Base-by-base conservation (phyloP, 1,284 basidiomycete species). In the Naganishia sp. region DNA sequence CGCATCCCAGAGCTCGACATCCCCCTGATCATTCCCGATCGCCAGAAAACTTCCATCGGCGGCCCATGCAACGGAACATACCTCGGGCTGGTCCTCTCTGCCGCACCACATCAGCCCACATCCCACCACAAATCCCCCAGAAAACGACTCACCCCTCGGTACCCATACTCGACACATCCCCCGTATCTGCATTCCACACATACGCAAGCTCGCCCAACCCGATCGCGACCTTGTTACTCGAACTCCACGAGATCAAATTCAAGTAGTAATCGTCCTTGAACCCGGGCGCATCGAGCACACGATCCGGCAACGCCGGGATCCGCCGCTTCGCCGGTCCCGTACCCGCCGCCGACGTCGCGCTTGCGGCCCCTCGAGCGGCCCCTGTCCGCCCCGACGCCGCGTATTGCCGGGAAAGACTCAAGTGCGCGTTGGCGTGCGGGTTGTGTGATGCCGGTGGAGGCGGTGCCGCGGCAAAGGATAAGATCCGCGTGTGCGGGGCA, bases 201-300 rank as follows among this genome's bases (percentile, higher is more conserved):
- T 94, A 98, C 0, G 89, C 90, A 57, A 84, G 84, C 50, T 88
- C 86, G 35, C 87, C 89, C 3, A 97, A 85, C 0, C 90, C 94
- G 66, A 97, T 93, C 0, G 90, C 92, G 4, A 98, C 86, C 41
- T 88, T 82, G 79, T 99, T 98, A 67, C 86, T 85, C 39, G 84
- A 84, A 43, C 89, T 90, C 95, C 95, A 99, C 50, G 89, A 86
- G 65, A 98, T 80, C 42, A 99, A 83, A 77, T 99, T 99, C 73
- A 97, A 87, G 77, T 99, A 99, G 79, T 96, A 99, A 79, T 99
- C 96, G 72, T 98, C 93, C 47, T 90, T 85, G 82, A 97, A 90
- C 1, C 91, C 92, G 0, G 94, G 94, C 0, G 96, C 96, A 74
- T 99, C 96, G 13, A 99, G 84, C 2, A 97, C 92, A 28, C 92